Base-by-base conservation (phyloP, 805 yeast species). In the Barnettozyma vustinii region DNA sequence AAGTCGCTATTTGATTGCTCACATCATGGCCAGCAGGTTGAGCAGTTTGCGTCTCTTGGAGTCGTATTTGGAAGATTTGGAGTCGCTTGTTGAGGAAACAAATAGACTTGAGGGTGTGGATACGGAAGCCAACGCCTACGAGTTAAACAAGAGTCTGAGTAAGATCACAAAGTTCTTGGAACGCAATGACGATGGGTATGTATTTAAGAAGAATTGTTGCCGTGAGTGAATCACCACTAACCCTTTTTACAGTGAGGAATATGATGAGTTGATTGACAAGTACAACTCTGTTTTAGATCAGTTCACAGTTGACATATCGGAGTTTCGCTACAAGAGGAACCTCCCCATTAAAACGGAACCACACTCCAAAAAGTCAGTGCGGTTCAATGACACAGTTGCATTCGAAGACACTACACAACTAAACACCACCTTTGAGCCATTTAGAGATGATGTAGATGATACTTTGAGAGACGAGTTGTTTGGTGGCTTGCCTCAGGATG, bases 151-250 rank as follows among this genome's bases (percentile, higher is more conserved):
- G 50, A 35, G 44, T 4, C 27, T 61, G 18, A 46, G 32, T 13
- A 61, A 61, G 52, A 56, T 56, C 10, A 46, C 50, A 7, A 57
- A 58, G 46, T 61, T 57, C 26, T 40, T 61, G 4, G 56, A 58
- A 35, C 52, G 63, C 26, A 57, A 61, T 27, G 65, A 61, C 40
- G 64, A 61, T 45, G 65, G 56, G 53, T 51, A 43, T 18, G 57
- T 50, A 8, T 42, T 23, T 5, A 23, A 23, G 5, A 8, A 23
- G 25, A 23, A 23, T 8, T 8, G 8, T 23, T 6, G 13, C 3
- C 4, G 9, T 15, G 30, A n/a, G 32, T 12, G 25, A 13, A 16
- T 32, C 15, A 10, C 20, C 41, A 42, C 51, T 53, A 50, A 53
- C 51, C 15, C 19, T 8, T n/a, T 19, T n/a, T 20, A 13, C 33